Base-by-base conservation (phyloP, 2,329 filamentous ascomycete genomes). In the Tetracladium maxilliforme region DNA sequence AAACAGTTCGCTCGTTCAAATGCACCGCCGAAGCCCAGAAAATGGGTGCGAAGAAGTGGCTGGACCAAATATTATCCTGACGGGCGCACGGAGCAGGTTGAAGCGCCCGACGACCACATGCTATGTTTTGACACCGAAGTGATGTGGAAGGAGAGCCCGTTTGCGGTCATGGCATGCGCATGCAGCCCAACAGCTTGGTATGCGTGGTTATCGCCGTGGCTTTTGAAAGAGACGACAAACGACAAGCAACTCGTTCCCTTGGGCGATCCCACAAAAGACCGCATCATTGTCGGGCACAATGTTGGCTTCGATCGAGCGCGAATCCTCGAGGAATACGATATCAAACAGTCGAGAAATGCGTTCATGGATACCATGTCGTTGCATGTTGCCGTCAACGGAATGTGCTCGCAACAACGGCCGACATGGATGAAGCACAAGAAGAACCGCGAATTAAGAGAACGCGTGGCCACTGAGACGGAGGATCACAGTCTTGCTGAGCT, bases 341-440 rank as follows among this genome's bases (percentile, higher is more conserved):
- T 95, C 20, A 60, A 70, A 27, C 87, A 94, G 47, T 77, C 82
- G 2, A 70, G 72, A 19, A 95, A 84, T 38, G 77, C 70, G 21
- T 98, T 93, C 45, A 53, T 98, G 25, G 90, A 98, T 47, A 98
- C 90, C 16, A 98, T 98, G 90, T 95, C 87, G 3, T 58, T 98
- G 12, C 90, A 98, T 46, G 87, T 93, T 6, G 92, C 92, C 3
- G 87, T 93, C 14, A 98, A 98, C 45, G 90, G 90, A 33, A 98
- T 98, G 90, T 98, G 90, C 51, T 95, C 90, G 13, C 76, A 80
- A 36, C 90, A 98, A 49, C 70, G 90, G 24, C 90, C 92, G 7
- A 93, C 82, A 1, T 98, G 90, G 90, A 84, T 94, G 75, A 92
- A 82, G 48, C 82, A 93, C 49, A 80, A 83, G 45, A 98, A 98